A percentile compares a stretch with the other conserved stretches of the same genome.
These are phyloP conservation scores for Hanseniaspora mollemarum DNA, from an alignment of 805 yeast species.

Conservation along the genomic window DNA sequence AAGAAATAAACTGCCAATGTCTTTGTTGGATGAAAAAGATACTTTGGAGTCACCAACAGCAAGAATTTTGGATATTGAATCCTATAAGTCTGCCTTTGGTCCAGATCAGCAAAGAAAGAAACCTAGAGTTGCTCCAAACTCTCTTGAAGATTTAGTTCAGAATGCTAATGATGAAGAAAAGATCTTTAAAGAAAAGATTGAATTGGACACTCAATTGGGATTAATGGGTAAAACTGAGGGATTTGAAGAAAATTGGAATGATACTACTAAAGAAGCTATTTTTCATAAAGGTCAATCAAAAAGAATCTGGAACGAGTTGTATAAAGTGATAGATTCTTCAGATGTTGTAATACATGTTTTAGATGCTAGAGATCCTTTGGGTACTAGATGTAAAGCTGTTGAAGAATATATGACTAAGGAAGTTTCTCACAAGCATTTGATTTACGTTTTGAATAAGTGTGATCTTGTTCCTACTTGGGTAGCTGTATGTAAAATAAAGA, in stretches of 20 bases:
- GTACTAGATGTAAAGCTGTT: slow-evolving; percentile 87
- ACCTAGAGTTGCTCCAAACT: slow-evolving; percentile 68
- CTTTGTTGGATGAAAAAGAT: slow-evolving; percentile 78
- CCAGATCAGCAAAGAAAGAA: slow-evolving; percentile 90
- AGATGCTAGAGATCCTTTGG: slow-evolving; percentile 95
- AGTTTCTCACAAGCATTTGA: slow-evolving; percentile 92
- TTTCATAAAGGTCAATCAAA: slow-evolving; percentile 95
- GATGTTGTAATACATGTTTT: slow-evolving; percentile 93
- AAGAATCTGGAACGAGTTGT: slow-evolving; percentile 95
- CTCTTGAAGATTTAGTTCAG: slow-evolving; percentile 65
- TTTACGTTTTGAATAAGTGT: slow-evolving; percentile 90
- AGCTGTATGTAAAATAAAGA: slow-evolving; percentile 64
- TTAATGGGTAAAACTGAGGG: slow-evolving; percentile 56
- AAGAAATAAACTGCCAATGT: slow-evolving; percentile 91
- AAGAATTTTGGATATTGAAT: slow-evolving; percentile 78
- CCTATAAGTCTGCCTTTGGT: slow-evolving; percentile 73
- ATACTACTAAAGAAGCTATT: slow-evolving; percentile 88
- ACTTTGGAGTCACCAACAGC: slow-evolving; percentile 64
- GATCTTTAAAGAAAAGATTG: slow-evolving; percentile 61
- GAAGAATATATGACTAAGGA: slow-evolving; percentile 88
- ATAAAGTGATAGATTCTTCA: slow-evolving; percentile 93
- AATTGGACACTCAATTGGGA: slow-evolving; percentile 63
- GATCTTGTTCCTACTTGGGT: slow-evolving; percentile 99
- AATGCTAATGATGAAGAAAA: slow-evolving; percentile 46
- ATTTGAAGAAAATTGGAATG: slow-evolving; percentile 66